Conservation (phyloP, 192 early-diverging fungal species). For the Coemansia sp. region DNA sequence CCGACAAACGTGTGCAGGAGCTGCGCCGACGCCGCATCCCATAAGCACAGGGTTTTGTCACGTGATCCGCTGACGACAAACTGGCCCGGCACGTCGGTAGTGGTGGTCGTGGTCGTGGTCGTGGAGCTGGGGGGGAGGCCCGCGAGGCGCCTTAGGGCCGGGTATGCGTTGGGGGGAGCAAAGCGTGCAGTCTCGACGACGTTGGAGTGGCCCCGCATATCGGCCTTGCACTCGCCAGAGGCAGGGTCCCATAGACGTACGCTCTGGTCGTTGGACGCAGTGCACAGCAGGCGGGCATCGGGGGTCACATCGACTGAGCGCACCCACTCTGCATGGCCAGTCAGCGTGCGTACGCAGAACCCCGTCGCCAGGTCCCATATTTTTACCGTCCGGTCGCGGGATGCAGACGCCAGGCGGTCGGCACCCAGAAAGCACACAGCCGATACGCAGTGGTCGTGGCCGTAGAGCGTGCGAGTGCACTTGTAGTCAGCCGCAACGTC, state of each 20-base stretch:
- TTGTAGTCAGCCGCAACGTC: conserved; percentile 79
- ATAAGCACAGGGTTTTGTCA: conserved; percentile 88
- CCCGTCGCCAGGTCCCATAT: conserved; percentile 82
- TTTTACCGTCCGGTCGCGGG: conserved; percentile 86
- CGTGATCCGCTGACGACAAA: conserved; percentile 82
- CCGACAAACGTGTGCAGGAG: conserved; percentile 76
- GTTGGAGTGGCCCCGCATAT: conserved; percentile 88
- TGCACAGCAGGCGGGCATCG: conserved; percentile 72
- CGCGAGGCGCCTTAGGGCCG: conserved; percentile 66
- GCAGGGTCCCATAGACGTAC: conserved; percentile 77
- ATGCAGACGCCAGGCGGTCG: conserved; percentile 82
- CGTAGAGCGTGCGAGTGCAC: conserved; percentile 80
- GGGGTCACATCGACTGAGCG: conserved; percentile 64
- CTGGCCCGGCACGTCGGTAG: conserved; percentile 57
- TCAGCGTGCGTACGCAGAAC: conserved; percentile 76
- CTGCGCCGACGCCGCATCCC: conserved; percentile 69
- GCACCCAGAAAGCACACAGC: conserved; percentile 76
- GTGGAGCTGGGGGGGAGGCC: conserved; percentile 50
- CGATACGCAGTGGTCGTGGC: conserved; percentile 93
- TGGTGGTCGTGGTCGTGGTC: conserved; percentile 5
- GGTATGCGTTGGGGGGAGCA: conserved; percentile 66
- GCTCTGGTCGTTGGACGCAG: conserved; percentile 84
- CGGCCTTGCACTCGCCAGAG: conserved; percentile 70
- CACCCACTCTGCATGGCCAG: conserved; percentile 89
- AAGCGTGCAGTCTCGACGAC: conserved; percentile 92